phyloP scores from a whole-genome alignment of 306 rosid species.

The Fragaria iinumae region DNA sequence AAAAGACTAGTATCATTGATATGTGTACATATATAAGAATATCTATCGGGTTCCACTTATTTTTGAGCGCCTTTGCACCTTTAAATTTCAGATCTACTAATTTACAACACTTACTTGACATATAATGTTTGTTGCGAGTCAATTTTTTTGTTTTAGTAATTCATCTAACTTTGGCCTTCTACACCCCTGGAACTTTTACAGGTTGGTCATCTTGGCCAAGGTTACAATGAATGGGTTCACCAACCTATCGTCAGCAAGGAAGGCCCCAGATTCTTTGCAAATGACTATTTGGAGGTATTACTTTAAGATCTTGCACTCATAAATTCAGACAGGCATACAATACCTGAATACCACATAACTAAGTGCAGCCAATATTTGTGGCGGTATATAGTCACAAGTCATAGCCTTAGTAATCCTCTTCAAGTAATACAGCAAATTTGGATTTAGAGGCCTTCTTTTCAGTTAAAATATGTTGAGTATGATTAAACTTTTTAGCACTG shows the following conservation, averaged over 20 bases:
- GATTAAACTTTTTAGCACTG: not conserved
- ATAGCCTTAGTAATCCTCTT: not conserved
- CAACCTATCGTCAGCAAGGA: conserved; percentile 88
- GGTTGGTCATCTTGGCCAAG: conserved; percentile 88
- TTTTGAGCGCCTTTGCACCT: not conserved
- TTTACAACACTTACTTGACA: not conserved
- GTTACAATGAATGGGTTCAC: conserved; percentile 82
- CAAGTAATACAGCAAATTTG: not conserved
- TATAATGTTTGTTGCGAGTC: not conserved
- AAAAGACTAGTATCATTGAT: not conserved
- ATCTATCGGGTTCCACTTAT: not conserved
- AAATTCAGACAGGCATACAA: not conserved
- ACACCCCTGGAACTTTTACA: conserved; percentile 17
- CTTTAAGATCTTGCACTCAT: not conserved
- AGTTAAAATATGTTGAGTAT: not conserved
- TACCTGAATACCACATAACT: not conserved
- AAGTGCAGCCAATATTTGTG: not conserved
- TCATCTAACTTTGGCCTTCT: not conserved
- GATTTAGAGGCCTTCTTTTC: not conserved
- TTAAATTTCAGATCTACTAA: not conserved
- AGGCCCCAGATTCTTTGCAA: conserved; percentile 72
- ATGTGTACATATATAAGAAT: not conserved
- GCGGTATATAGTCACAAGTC: not conserved
- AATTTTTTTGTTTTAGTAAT: not conserved
- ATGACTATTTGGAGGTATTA: conserved; percentile 60